Base-by-base conservation (phyloP, 1,284 basidiomycete species). In the Sanghuangporus baumii region DNA sequence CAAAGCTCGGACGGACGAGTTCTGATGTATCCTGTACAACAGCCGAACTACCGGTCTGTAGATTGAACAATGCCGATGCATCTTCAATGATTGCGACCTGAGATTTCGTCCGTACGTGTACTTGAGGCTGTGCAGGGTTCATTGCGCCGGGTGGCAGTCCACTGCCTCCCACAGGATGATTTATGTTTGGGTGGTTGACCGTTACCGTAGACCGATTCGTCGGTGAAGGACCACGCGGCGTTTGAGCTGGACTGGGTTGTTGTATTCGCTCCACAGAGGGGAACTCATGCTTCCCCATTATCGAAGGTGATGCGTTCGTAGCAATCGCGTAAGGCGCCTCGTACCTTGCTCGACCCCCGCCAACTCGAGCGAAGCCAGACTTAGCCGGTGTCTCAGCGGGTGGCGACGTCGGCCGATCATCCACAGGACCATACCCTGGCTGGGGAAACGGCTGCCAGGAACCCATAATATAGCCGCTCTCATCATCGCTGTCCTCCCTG, bases 381-480 rank as follows among this genome's bases (percentile, higher is more conserved):
- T 74, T 75, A 18, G 77, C 73, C 59, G 72, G 67, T 8, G 72
- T 66, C 46, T 65, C 68, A 36, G 31, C 75, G 60, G 70, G 71
- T 55, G 71, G 68, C 23, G 70, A 61, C 16, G 71, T 74, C 41
- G 72, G 72, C 46, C 69, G 66, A 64, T 74, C 66, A 47, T 73
- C 69, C 56, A 88, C 72, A n/a, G 79, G 71, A 55, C 74, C 67
- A 74, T 86, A 82, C 0, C 84, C 84, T 41, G 78, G 72, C 12
- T 81, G 77, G 0, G 79, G 81, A 76, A 86, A 89, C 38, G 86
- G 84, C 69, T 89, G 86, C 89, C 89, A 93, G 23, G 91, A 88
- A 51, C 85, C 86, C 89, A 94, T 93, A 68, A 93, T 93, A 67
- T 81, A 89, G 16, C 89, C 88, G 36, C 77, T 81, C 69, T 93